Base-by-base conservation (phyloP, 352 stramenopile genomes). In the Phytophthora fragariaefolia region DNA sequence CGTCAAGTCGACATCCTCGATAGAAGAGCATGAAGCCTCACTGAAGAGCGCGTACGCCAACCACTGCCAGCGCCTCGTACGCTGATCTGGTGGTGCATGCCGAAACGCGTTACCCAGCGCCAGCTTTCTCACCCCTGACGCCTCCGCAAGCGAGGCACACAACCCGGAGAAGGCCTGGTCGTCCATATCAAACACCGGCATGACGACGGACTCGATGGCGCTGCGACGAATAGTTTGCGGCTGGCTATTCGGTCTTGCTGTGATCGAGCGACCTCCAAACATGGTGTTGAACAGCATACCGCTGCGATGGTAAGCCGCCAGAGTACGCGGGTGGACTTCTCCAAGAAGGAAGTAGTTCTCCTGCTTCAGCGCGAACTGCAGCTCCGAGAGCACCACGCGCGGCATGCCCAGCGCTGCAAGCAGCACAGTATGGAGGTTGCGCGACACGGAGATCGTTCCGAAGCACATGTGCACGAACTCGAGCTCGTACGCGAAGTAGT, bases 401-500 rank as follows among this genome's bases (percentile, higher is more conserved):
- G 57, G 24, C 30, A 71, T 58, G 1, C 49, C 43, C 28, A 78
- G 22, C 24, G 47, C 53, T 18, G 63, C 64, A 9, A 75, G 55
- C 30, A 67, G 18, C 13, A 73, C 71, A 6, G 64, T 36, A 1
- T 67, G 57, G 3, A 75, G 26, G 4, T 66, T 32, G 8, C 48
- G 46, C 7, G 66, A 78, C 20, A 75, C 28, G 27, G 58, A 18
- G 28, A 75, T 64, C 17, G 57, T 69, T 4, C 71, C 71, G 13
- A 75, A 47, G 58, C 71, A 78, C 24, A 77, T 47, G 36, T 78
- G 60, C 38, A 75, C 59, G n/a, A 61, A 69, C 47, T 75, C 71
- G n/a, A 73, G 43, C 28, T 75, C 66, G 57, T 75, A 75, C 32
- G 48, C 52, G 36, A 78, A 78, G 53, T 69, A 75, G n/a, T 77